Evolutionary conservation across 2,329 filamentous ascomycete genomes (phyloP).

Genomic region (Apiospora koreana): DNA sequence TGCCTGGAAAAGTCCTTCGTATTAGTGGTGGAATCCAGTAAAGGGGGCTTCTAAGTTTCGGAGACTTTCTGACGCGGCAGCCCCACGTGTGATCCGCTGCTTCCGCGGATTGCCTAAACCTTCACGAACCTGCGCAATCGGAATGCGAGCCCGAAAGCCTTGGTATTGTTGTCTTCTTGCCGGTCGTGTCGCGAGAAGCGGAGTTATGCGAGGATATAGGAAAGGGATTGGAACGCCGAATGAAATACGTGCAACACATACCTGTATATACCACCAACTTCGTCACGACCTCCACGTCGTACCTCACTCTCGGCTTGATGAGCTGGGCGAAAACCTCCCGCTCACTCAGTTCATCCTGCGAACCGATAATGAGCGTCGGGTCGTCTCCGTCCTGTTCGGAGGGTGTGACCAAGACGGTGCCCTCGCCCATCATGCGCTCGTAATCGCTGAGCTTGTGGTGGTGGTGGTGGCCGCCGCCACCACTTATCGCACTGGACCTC

Average conservation of each 20-base stretch:
- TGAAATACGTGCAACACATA: conserved; percentile 46
- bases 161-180: background rate
- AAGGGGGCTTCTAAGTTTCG: background rate
- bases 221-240: background rate
- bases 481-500: conserved; percentile 29
- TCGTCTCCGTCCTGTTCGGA: conserved; percentile 36
- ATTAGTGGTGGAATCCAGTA: background rate
- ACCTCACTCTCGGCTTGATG: conserved; percentile 84
- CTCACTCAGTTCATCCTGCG: conserved; percentile 61
- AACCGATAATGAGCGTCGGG: conserved; percentile 39
- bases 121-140: background rate
- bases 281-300: conserved; percentile 98
- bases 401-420: conserved; percentile 45
- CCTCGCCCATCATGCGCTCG: conserved; percentile 74
- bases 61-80: background rate
- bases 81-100: background rate
- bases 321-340: conserved; percentile 82
- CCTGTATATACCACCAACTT: conserved; percentile 94
- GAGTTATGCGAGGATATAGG: background rate
- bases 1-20: conserved; percentile 23
- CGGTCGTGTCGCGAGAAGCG: background rate
- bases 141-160: background rate
- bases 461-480: conserved; percentile 30
- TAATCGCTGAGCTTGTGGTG: conserved; percentile 57
- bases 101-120: background rate